Conservation (phyloP, 371 early-diverging fungal species). For the Funneliformis caledonium region DNA sequence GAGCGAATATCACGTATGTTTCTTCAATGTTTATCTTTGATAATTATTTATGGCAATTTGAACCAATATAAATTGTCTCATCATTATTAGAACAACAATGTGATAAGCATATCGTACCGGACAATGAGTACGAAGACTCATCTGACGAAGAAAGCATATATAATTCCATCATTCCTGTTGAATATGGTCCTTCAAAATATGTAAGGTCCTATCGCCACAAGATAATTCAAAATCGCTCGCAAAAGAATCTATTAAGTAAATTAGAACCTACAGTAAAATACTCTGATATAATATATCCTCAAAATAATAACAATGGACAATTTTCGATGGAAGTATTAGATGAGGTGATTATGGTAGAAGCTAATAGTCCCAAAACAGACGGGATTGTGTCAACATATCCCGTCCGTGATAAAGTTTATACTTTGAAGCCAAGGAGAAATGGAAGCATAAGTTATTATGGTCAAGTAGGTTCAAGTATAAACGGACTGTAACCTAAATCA, state of each 20-base stretch:
- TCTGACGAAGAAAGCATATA: constrained; percentile 72
- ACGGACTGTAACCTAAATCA: neutral
- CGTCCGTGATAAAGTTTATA: neutral
- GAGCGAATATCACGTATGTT: constrained; percentile 58
- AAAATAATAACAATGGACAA: neutral
- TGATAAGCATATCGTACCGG: constrained; percentile 62
- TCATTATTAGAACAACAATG: constrained; percentile 52
- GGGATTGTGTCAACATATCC: neutral
- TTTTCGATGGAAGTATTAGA: neutral
- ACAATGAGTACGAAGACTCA: constrained; percentile 68
- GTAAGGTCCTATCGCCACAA: constrained; percentile 36
- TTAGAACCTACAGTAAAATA: neutral
- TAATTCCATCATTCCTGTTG: constrained; percentile 26
- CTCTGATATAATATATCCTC: neutral
- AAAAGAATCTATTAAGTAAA: neutral
- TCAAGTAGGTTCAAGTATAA: neutral
- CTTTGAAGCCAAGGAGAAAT: neutral
- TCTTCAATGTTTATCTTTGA: neutral
- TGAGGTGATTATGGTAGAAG: neutral
- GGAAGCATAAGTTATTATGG: neutral
- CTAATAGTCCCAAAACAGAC: neutral
- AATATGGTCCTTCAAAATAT: constrained; percentile 22
- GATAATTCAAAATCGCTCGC: neutral
- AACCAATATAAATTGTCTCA: neutral
- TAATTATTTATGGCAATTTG: neutral